These are phyloP conservation scores for Bonia amplexicaulis DNA, from an alignment of 176 grass and related monocot genomes.

Conservation along the genomic window DNA sequence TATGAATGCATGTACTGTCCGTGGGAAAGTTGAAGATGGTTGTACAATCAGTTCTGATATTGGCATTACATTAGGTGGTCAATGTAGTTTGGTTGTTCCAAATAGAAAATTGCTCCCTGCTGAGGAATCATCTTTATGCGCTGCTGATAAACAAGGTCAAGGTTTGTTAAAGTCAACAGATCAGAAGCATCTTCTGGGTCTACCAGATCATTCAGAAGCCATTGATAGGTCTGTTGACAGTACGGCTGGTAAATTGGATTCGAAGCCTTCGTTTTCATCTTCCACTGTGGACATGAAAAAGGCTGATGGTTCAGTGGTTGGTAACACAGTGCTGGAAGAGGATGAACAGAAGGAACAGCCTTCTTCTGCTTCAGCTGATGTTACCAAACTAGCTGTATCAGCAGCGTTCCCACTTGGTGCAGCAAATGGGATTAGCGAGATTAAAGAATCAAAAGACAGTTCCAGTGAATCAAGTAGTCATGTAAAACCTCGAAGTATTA, in stretches of 20 bases:
- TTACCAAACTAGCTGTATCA: conserved; percentile 19
- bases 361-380: conserved; percentile 10
- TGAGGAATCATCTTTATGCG: conserved; percentile 26
- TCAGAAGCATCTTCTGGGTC: conserved; percentile 9
- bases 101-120: conserved; percentile 5
- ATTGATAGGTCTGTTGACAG: conserved; percentile 19
- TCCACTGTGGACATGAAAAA: neutral
- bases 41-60: conserved; percentile 21
- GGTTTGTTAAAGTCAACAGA: conserved; percentile 24
- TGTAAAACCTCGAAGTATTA: neutral
- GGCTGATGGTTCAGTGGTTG: neutral
- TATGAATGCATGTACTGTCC: neutral
- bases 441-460: conserved; percentile 34
- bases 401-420: conserved; percentile 7
- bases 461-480: conserved; percentile 44
- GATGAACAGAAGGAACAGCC: conserved; percentile 28
- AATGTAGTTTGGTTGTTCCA: neutral
- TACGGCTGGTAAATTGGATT: conserved; percentile 25
- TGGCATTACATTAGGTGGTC: conserved; percentile 7
- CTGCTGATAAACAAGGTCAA: conserved; percentile 24
- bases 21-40: conserved; percentile 44
- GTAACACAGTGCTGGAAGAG: conserved; percentile 30
- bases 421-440: conserved; percentile 27
- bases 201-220: conserved; percentile 8
- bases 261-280: neutral